phyloP scores from a whole-genome alignment of 148 eudicot genomes.

The Polygonum aviculare region DNA sequence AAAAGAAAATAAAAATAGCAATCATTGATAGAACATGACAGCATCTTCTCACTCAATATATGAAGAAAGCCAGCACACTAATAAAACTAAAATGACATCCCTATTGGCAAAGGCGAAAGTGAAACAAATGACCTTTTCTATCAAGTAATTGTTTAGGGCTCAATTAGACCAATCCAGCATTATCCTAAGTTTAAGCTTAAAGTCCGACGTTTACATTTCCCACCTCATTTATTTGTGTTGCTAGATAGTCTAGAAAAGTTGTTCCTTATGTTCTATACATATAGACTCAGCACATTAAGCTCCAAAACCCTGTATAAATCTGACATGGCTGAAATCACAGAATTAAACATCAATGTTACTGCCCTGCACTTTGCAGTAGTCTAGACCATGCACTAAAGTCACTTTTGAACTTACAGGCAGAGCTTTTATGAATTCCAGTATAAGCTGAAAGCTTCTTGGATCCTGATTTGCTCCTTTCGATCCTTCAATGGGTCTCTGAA shows the following conservation, averaged over 20 bases:
- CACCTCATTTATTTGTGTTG: too few relatives aligned
- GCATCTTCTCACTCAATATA: background rate
- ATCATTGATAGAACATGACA: background rate
- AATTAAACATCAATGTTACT: background rate
- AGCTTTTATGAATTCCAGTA: slow-evolving; percentile 84
- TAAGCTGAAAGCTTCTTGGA: slow-evolving; percentile 75
- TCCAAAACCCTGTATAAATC: background rate
- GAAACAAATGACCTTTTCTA: too few relatives aligned
- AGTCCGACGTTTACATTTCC: too few relatives aligned
- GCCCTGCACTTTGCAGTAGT: background rate
- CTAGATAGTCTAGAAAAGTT: too few relatives aligned
- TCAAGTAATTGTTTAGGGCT: too few relatives aligned
- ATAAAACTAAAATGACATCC: too few relatives aligned
- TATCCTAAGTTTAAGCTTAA: too few relatives aligned
- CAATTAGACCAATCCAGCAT: too few relatives aligned
- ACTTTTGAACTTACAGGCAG: slow-evolving; percentile 58
- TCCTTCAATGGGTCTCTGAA: slow-evolving; percentile 78
- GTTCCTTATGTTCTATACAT: too few relatives aligned
- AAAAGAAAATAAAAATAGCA: background rate
- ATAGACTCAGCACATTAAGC: too few relatives aligned
- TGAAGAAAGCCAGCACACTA: too few relatives aligned
- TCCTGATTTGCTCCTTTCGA: slow-evolving; percentile 54
- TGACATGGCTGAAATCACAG: background rate
- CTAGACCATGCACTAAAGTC: background rate
- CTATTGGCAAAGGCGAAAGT: too few relatives aligned